Conservation (phyloP, 352 stramenopile species). For the Phytophthora palmivora region DNA sequence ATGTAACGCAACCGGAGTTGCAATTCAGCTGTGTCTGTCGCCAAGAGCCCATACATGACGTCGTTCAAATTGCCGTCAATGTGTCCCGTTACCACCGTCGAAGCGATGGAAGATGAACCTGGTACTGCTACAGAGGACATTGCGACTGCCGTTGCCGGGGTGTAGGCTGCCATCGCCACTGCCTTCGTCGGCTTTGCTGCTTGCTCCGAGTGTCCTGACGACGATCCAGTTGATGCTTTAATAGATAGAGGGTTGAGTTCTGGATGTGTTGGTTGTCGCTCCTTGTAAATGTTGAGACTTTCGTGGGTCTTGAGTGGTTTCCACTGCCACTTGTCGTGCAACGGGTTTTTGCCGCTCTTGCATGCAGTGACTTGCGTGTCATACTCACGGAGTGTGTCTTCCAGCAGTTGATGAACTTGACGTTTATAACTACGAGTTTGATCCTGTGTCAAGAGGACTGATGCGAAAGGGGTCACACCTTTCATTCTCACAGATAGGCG, state of each 20-base stretch:
- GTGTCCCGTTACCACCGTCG: conserved; percentile 35
- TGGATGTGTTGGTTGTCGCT: conserved; percentile 35
- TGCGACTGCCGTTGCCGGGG: conserved; percentile 14
- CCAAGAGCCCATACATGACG: conserved; percentile 46
- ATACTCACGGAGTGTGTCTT: conserved; percentile 33
- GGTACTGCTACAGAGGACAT: conserved; percentile 12
- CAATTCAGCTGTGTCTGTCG: conserved; percentile 36
- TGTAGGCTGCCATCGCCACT: conserved; percentile 39
- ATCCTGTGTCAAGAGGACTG: conserved; percentile 26
- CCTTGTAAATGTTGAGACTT: conserved; percentile 41
- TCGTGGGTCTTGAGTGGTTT: conserved; percentile 38
- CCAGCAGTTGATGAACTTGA: conserved; percentile 32
- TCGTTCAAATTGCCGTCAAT: conserved; percentile 40
- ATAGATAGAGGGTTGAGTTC: conserved; percentile 9
- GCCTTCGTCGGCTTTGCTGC: conserved; percentile 21
- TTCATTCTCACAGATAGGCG: conserved; percentile 21
- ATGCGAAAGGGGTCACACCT: conserved; percentile 26
- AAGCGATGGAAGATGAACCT: conserved; percentile 17
- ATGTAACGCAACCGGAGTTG: conserved; percentile 42
- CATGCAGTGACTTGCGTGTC: conserved; percentile 19
- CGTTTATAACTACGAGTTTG: conserved; percentile 23
- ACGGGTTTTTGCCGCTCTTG: conserved; percentile 20
- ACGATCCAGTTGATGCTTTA: conserved; percentile 9
- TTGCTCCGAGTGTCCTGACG: conserved; percentile 12
- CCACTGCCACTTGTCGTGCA: conserved; percentile 45